Base-by-base conservation (phyloP, 352 stramenopile genomes). In the Phytophthora multivora region DNA sequence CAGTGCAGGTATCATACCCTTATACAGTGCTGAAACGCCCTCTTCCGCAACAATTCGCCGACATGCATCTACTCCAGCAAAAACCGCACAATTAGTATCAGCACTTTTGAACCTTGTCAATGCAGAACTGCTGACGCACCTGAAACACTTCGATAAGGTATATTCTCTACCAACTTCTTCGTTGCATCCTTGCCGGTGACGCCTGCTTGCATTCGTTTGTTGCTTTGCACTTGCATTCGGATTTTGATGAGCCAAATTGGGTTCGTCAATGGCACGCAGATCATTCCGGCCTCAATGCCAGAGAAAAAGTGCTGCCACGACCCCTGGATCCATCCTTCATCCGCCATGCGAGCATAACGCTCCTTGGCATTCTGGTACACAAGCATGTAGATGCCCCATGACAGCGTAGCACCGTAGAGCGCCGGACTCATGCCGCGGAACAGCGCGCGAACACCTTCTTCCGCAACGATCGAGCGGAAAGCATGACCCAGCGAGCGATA, bases 191-290 rank as follows among this genome's bases (percentile, higher is more conserved):
- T 92, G 23, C 76, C 80, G 13, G 61, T 63, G 0, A 65, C 62
- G 12, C 43, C 59, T 21, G 80, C 71, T 59, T 87, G 65, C 33
- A 88, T 53, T 19, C 78, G 66, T 39, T 72, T 74, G 28, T 74
- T 83, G 41, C 65, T 88, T 52, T 93, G 83, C 19, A 93, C 86
- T 88, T 99, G 96, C 86, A 99, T 95, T 41, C 97, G 83, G 25
- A 97, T 98, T 74, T 99, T 99, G 59, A 99, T 91, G 28, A 99
- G 83, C 97, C 97, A 99, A 33, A 99, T 90, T 15, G 97, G 97
- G 83, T 99, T 99, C 25, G 97, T 99, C 21, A 98, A 68, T 5
- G 95, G 86, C 36, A 99, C 96, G 71, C 98, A 98, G 48, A 98
- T 87, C 50, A 86, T 66, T 18, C 86, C 86, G 0, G 86, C 86